Conservation (phyloP, 768 basidiomycete species). For the Phaeotremella fagi region DNA sequence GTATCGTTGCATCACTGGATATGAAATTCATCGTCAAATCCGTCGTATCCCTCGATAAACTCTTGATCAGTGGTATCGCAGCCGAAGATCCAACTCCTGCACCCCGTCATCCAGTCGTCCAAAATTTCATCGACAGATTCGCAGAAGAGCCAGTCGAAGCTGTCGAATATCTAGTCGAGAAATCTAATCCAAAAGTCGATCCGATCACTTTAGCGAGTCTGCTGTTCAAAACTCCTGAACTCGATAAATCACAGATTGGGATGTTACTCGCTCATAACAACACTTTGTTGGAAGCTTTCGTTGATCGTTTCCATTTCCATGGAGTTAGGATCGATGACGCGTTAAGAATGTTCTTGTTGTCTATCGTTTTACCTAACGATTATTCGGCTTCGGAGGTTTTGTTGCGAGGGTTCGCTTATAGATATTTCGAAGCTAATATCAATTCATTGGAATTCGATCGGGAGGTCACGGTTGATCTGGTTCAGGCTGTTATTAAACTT, state of each 20-base stretch:
- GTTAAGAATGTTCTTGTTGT: slow-evolving; percentile 79
- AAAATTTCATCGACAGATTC: slow-evolving; percentile 74
- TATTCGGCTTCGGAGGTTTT: slow-evolving; percentile 59
- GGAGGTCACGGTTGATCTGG: slow-evolving; percentile 26
- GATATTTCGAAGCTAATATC: slow-evolving; percentile 88
- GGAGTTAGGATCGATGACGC: slow-evolving; percentile 83
- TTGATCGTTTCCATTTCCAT: slow-evolving; percentile 81
- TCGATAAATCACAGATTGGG: slow-evolving; percentile 77
- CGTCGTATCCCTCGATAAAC: slow-evolving; percentile 63
- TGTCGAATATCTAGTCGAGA: slow-evolving; percentile 64
- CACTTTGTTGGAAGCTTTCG: slow-evolving; percentile 70
- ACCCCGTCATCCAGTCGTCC: slow-evolving; percentile 58
- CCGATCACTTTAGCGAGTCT: slow-evolving; percentile 63
- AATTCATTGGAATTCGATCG: slow-evolving; percentile 67
- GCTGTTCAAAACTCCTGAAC: slow-evolving; percentile 74
- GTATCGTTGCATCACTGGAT: slow-evolving; percentile 54
- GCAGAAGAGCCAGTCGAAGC: slow-evolving; percentile 73
- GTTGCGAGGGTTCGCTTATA: slow-evolving; percentile 74
- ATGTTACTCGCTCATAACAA: slow-evolving; percentile 71
- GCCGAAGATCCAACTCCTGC: slow-evolving; percentile 38
- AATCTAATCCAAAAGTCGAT: slow-evolving; percentile 60
- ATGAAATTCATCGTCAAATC: slow-evolving; percentile 83
- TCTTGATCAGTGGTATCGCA: slow-evolving; percentile 38
- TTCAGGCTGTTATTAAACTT: slow-evolving; percentile 56
- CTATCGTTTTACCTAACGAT: slow-evolving; percentile 63